Base-by-base conservation (phyloP, 2,329 filamentous ascomycete genomes). In the Hortaea sp. region DNA sequence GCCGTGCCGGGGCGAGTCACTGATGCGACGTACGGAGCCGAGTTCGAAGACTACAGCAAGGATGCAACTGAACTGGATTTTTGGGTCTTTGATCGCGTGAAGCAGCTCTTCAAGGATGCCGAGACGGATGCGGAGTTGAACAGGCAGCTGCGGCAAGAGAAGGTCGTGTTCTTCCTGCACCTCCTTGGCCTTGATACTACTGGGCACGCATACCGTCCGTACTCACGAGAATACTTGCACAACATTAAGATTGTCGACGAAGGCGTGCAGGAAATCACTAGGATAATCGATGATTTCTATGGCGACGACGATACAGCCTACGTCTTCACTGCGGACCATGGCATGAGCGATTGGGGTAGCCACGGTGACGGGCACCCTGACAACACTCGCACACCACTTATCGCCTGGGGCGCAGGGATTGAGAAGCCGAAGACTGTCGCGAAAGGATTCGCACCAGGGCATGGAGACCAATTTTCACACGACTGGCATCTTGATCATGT, bases 271-370 rank as follows among this genome's bases (percentile, higher is more conserved):
- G 85, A 95, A 66, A 84, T 95, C 42, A 83, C 84, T 0, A 75
- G 84, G 52, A 63, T 95, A 45, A 82, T 95, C 42, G 80, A 94
- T 32, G 77, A 84, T 9, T 98, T 97, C 63, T 98, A 95, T 59
- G 75, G 70, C 56, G 79, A 80, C 53, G 84, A 78, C 45, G 82
- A 92, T 65, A 97, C 92, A 0, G 88, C 94, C 0, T 98, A 90
- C 63, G 79, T 98, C 11, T 98, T 98, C 63, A 98, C 94, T 1
- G 92, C 92, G 6, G 92, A 98, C 61, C 92, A 98, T 65, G 92
- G 92, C 12, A 98, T 98, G 92, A 97, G 88, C 61, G 92, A 98
- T 66, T 95, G 85, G 83, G 92, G 94, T n/a, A 97, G 89, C 57
- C 94, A 98, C 64, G 94, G 94, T 34, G 92, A 98, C 64, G 92